Base-by-base conservation (phyloP, 441 rosid genomes). In the Sinapis alba region DNA sequence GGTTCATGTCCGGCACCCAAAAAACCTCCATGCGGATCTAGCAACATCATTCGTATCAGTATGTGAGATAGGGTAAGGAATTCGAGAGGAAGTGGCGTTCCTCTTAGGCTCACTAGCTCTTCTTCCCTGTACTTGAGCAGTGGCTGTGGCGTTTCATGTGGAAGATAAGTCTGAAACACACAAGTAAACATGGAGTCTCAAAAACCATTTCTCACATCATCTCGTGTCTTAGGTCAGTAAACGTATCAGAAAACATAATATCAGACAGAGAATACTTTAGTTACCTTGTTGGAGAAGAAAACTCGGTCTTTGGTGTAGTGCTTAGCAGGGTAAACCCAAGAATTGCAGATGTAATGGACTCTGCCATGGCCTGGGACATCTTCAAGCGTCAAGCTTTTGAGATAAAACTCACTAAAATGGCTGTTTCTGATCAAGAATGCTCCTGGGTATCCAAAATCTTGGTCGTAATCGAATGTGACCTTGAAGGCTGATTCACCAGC, bases 241-340 rank as follows among this genome's bases (percentile, higher is more conserved):
- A 6, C 18, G 7, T 57, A 50, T 16, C 20, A 47, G 11, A 47
- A 21, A 47, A 47, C 20, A 47, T 15, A 23, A 21, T 61, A 13
- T 26, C 23, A 18, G 23, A 21, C 7, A 11, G 0, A 50, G 67
- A 77, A n/a, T 18, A 27, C 5, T 21, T 68, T 7, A 13, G 4
- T 64, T 75, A 89, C 98, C 91, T 89, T 85, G 83, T 93, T 93
- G 13, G 89, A 38, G 77, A 93, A 93, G 92, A 93, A 89, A 81
- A 93, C 63, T 0, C 98, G 91, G 64, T 85, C 85, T 32, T 76
- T 81, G 6, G 80, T 61, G 73, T 91, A 85, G 3, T 50, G 28
- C 18, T 87, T 77, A 8, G 86, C 78, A 50, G 97, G 97, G 60
- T 89, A 92, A 77, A 92, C 86, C 97, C 97, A 92, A 0, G 97